Evolutionary conservation across 495 filamentous ascomycete species (phyloP).

Genomic region (Pyrenopolyporus hunteri): DNA sequence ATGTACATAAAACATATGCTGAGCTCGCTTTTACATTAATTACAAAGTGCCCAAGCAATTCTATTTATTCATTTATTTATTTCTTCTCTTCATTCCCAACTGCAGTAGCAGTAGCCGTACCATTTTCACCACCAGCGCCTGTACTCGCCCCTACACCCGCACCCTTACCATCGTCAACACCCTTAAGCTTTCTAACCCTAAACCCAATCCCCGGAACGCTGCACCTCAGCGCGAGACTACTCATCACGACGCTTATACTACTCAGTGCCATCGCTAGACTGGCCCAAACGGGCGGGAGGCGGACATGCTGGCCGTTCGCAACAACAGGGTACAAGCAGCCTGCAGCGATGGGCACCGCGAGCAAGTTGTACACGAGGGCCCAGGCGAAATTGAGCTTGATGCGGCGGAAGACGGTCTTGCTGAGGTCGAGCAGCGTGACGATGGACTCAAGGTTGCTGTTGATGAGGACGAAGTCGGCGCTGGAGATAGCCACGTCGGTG

Average conservation of each 20-base stretch:
- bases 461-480: slow-evolving; percentile 84
- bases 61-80: too few species aligned
- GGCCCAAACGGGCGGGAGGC: slow-evolving; percentile 83
- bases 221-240: slow-evolving; percentile 69
- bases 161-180: not conserved
- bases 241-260: slow-evolving; percentile 78
- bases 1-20: not conserved
- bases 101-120: too few species aligned
- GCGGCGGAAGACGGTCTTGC: slow-evolving; percentile 71
- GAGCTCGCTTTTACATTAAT: not conserved
- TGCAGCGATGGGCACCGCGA: slow-evolving; percentile 82
- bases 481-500: slow-evolving; percentile 82
- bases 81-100: too few species aligned
- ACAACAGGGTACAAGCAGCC: slow-evolving; percentile 77
- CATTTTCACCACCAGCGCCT: too few species aligned
- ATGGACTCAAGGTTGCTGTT: slow-evolving; percentile 72
- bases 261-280: slow-evolving; percentile 86
- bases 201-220: slow-evolving; percentile 57
- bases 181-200: slow-evolving; percentile 21
- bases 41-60: too few species aligned
- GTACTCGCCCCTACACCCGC: too few species aligned
- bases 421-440: slow-evolving; percentile 74
- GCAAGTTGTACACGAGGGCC: slow-evolving; percentile 84
- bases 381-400: slow-evolving; percentile 89
- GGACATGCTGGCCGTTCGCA: slow-evolving; percentile 57